A percentile compares a stretch with the other conserved stretches of the same genome.
Conservation (phyloP, 228 moss, liverwort and hornwort species). For the Sphagnum magellanicum region DNA sequence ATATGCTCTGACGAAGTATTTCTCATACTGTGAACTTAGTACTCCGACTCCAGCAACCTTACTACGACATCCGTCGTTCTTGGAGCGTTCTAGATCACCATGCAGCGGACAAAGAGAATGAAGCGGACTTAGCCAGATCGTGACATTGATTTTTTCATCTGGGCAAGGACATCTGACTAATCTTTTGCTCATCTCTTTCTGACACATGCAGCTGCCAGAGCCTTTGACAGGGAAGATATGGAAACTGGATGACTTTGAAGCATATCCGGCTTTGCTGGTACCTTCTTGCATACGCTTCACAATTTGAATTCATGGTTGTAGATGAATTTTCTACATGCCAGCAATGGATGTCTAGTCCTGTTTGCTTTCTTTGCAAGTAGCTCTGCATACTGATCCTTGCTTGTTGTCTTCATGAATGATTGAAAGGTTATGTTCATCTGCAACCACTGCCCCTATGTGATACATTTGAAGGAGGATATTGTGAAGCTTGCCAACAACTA, state of each 20-base stretch:
- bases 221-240: slow-evolving; percentile 61
- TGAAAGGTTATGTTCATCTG: slow-evolving; percentile 74
- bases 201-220: slow-evolving; percentile 55
- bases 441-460: slow-evolving; percentile 78
- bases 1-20: too few relatives aligned
- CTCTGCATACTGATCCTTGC: neutral
- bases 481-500: slow-evolving; percentile 64
- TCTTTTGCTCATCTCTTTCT: slow-evolving; percentile 8
- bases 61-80: neutral
- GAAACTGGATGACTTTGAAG: slow-evolving; percentile 69
- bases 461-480: slow-evolving; percentile 65
- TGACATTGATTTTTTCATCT: neutral
- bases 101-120: neutral
- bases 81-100: neutral
- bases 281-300: neutral
- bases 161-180: neutral
- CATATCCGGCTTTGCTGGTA: slow-evolving; percentile 69
- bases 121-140: neutral
- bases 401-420: neutral
- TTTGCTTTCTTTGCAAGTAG: slow-evolving; percentile 2
- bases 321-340: neutral
- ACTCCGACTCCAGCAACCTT: too few relatives aligned
- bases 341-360: too few relatives aligned
- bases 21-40: too few relatives aligned
- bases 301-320: neutral